A percentile compares a stretch with the other conserved stretches of the same genome.
phyloP scores from a whole-genome alignment of 1,284 basidiomycete genomes.

The Moniliophthora roreri region DNA sequence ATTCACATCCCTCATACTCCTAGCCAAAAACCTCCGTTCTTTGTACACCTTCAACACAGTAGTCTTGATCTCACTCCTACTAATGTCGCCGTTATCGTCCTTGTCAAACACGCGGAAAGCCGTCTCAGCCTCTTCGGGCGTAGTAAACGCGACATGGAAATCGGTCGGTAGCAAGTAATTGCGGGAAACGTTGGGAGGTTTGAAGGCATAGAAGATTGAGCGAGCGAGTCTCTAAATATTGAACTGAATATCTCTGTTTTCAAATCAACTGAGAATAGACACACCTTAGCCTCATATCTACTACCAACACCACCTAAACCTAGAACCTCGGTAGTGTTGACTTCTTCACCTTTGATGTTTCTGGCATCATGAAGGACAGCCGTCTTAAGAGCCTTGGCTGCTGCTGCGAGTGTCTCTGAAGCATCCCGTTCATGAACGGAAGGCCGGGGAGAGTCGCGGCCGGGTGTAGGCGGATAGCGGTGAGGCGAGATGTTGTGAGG shows the following conservation, averaged over 20 bases:
- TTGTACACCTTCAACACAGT: slow-evolving; percentile 73
- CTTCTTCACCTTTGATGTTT: slow-evolving; percentile 57
- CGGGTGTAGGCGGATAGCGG: slow-evolving; percentile 37
- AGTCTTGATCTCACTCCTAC: slow-evolving; percentile 75
- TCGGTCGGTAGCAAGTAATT: slow-evolving; percentile 67
- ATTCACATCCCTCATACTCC: slow-evolving; percentile 72
- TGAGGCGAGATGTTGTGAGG: slow-evolving; percentile 22
- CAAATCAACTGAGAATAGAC: no score
- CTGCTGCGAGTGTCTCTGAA: slow-evolving; percentile 44
- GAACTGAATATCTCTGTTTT: not conserved
- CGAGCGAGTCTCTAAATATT: slow-evolving; percentile 59
- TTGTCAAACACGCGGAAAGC: slow-evolving; percentile 78
- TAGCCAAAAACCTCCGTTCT: slow-evolving; percentile 68
- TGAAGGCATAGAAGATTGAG: slow-evolving; percentile 66
- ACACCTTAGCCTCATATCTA: slow-evolving; percentile 69
- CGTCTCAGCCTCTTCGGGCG: slow-evolving; percentile 47
- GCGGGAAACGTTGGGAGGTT: slow-evolving; percentile 44
- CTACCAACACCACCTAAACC: slow-evolving; percentile 38
- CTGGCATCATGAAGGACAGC: slow-evolving; percentile 74
- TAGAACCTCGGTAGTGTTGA: slow-evolving; percentile 37
- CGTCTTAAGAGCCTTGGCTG: slow-evolving; percentile 64
- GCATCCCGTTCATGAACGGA: slow-evolving; percentile 23
- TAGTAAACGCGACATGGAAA: slow-evolving; percentile 68
- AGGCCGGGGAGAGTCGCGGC: slow-evolving; percentile 17
- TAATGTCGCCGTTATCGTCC: slow-evolving; percentile 79